Base-by-base conservation (phyloP, 768 basidiomycete species). In the Saitozyma sp. region DNA sequence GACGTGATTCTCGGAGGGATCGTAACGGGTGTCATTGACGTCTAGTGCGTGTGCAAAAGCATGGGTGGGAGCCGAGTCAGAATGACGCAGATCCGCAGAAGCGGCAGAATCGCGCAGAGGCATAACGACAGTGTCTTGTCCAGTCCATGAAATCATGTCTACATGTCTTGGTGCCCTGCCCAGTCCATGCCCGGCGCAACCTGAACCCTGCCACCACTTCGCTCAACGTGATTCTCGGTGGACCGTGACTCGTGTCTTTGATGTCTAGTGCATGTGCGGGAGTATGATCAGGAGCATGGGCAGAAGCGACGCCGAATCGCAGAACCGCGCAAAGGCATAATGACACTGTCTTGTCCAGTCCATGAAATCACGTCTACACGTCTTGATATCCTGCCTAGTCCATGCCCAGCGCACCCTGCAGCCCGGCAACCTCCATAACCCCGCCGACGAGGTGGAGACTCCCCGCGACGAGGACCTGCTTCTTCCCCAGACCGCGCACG, bases 391-490 rank as follows among this genome's bases (percentile, higher is more conserved):
- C 29, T 45, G 29, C 20, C 59, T 54, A 78, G 37, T 70, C 69
- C 71, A 79, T 76, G 16, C 68, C 66, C 40, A 79, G 58, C 3
- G 71, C 68, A 40, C 87, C 84, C n/a, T 88, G 85, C 46, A 98
- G 77, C 19, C 87, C 88, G 16, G 92, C 90, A 13, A 91, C 92
- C 75, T 97, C 95, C 58, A 98, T 89, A 11, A 93, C 83, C 2
- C 96, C 96, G 17, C 96, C 96, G 8, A 98, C 87, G 14, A 99
- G 84, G 80, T 94, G 94, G 65, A 99, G 78, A 79, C 92, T 96
- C 5, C 96, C 96, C 3, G 92, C 84, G 7, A 95, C 92, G 14
- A 99, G 82, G n/a, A 92, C 86, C 59, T 89, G 83, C 38, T 64
- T 57, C 58, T 63, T 50, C 40, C 70, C 67, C 6, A 86, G 71